These are phyloP conservation scores for Coniophora puteana DNA, from an alignment of 1,284 basidiomycete genomes.

Conservation along the genomic window DNA sequence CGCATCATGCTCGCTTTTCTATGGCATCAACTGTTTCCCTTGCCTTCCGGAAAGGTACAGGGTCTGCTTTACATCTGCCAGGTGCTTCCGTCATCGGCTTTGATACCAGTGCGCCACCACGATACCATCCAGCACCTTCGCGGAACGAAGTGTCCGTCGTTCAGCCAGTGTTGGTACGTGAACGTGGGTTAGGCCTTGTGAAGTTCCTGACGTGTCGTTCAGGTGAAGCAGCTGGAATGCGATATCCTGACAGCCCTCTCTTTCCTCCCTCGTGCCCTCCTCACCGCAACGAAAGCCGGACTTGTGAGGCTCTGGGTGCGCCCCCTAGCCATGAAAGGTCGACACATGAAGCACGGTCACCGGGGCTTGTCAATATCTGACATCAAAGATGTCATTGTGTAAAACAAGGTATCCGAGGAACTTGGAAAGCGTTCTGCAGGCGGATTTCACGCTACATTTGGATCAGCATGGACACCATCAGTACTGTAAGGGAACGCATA, in stretches of 20 bases:
- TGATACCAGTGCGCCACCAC: constrained; percentile 36
- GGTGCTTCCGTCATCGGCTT: constrained; percentile 30
- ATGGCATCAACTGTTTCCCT: constrained; percentile 74
- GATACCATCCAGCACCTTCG: constrained; percentile 84
- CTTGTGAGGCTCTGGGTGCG: constrained; percentile 82
- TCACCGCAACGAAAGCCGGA: constrained; percentile 73
- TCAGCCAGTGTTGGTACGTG: constrained; percentile 83
- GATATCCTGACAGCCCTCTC: constrained; percentile 69
- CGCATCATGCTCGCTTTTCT: constrained; percentile 68
- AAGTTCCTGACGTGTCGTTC: constrained; percentile 2
- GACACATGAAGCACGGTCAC: constrained; percentile 27
- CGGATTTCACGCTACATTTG: too few relatives aligned
- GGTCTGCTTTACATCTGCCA: constrained; percentile 55
- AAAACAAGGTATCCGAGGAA: too few relatives aligned
- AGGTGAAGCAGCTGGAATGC: constrained; percentile 78
- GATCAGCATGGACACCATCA: too few relatives aligned
- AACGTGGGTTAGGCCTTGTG: constrained; percentile 17
- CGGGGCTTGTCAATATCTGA: constrained; percentile 29
- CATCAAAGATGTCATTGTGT: constrained; percentile 21
- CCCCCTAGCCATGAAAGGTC: constrained; percentile 50
- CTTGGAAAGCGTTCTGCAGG: too few relatives aligned
- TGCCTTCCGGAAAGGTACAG: constrained; percentile 50
- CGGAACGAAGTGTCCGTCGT: constrained; percentile 87
- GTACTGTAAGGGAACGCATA: too few relatives aligned
- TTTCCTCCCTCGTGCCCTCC: constrained; percentile 72